phyloP scores from a whole-genome alignment of 306 rosid species.

The Rubus parviflorus region DNA sequence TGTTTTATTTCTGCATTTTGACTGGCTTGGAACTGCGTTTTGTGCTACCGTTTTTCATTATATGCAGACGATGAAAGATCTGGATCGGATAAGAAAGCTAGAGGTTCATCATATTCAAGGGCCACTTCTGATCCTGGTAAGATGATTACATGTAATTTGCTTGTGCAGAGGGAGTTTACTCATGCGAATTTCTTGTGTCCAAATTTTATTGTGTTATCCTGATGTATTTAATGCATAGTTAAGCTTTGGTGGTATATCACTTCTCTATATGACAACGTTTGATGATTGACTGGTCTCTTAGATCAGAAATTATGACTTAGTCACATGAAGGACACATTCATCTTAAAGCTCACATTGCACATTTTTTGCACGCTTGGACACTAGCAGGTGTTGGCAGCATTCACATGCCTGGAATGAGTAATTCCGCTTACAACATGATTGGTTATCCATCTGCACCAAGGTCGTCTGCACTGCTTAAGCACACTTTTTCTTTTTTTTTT shows the following conservation, averaged over 20 bases:
- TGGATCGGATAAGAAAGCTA: slow-evolving; percentile 78
- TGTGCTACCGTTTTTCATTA: slow-evolving; percentile 25
- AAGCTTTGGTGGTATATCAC: slow-evolving; percentile 19
- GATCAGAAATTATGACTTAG: slow-evolving; percentile 56
- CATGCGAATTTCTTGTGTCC: slow-evolving; percentile 14
- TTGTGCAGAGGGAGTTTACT: slow-evolving; percentile 19
- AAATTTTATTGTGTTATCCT: slow-evolving; percentile 10
- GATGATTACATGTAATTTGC: slow-evolving; percentile 27
- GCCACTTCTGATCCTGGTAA: slow-evolving; percentile 72
- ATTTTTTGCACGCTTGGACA: slow-evolving; percentile 98
- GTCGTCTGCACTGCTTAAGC: slow-evolving; percentile 99
- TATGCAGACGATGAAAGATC: slow-evolving; percentile 69
- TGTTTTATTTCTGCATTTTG: background rate
- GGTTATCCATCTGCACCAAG: slow-evolving; percentile 99
- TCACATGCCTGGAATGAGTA: slow-evolving; percentile 98
- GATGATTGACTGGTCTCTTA: slow-evolving; percentile 35
- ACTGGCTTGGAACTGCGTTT: slow-evolving; percentile 21
- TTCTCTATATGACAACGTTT: slow-evolving; percentile 3
- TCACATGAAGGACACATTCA: slow-evolving; percentile 75
- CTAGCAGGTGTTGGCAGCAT: slow-evolving; percentile 99
- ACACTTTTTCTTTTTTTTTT: slow-evolving; percentile 49
- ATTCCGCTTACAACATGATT: slow-evolving; percentile 93
- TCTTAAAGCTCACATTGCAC: slow-evolving; percentile 92
- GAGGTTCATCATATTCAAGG: slow-evolving; percentile 58
- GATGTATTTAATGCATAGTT: slow-evolving; percentile 11